These are phyloP conservation scores for Lactifluus hygrophoroides DNA, from an alignment of 768 basidiomycete genomes.

Conservation along the genomic window DNA sequence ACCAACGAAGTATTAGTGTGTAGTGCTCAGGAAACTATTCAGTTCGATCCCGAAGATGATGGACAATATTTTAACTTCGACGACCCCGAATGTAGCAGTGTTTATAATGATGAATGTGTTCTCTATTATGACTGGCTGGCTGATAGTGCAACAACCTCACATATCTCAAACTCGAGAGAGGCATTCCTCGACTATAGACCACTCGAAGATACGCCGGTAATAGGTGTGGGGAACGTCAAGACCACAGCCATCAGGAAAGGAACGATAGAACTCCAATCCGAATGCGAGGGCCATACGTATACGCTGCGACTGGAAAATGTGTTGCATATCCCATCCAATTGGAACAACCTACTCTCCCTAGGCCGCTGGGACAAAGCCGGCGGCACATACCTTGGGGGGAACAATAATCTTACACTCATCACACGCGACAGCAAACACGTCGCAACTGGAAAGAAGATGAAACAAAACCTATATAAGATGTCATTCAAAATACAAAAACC, in stretches of 20 bases:
- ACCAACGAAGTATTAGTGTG: too few species aligned
- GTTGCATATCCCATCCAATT: background rate
- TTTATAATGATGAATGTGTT: background rate
- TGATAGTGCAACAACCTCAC: background rate
- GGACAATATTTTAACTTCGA: too few species aligned
- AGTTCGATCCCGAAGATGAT: too few species aligned
- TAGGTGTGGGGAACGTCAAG: background rate
- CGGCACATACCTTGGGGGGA: background rate
- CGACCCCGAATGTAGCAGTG: too few species aligned
- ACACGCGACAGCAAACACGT: background rate
- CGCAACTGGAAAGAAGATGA: background rate
- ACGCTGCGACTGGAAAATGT: background rate
- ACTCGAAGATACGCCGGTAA: background rate
- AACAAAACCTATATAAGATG: background rate
- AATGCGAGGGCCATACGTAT: background rate
- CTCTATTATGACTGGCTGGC: background rate
- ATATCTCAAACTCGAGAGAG: background rate
- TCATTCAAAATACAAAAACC: too few species aligned
- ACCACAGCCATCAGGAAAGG: background rate
- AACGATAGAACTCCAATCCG: accelerated
- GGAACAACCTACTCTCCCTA: background rate
- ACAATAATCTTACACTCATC: accelerated
- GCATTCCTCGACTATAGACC: background rate
- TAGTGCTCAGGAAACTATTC: too few species aligned
- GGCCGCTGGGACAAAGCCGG: background rate